Evolutionary conservation across 306 rosid species (phyloP), one percentile per base, ranked within the genome.

Genomic region (Sechiopsis laciniata): DNA sequence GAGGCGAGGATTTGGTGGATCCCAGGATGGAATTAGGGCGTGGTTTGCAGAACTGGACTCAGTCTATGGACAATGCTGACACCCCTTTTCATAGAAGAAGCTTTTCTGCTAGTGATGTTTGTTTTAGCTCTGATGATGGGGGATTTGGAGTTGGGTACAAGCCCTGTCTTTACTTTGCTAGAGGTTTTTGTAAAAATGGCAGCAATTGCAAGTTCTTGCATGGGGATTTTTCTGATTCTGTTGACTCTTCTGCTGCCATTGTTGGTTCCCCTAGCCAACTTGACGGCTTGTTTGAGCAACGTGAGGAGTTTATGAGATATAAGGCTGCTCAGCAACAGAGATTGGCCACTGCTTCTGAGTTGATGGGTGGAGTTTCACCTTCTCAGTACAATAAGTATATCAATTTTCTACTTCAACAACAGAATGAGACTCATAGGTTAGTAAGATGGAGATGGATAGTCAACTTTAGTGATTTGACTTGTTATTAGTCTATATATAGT

Each of bases 171-270:
- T 94, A 90, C 83, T 94, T 78, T 78, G 97, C 98, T 1, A 85
- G 90, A 63, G 98, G 98, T 15, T 89, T 86, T 73, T 94, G 98
- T 77, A 94, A 94, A 82, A 94, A 94, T 66, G 98, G 98, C 3
- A 69, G 78, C 76, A 85, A 81, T 81, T 94, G 98, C 80, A 94
- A 87, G 86, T 94, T 88, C 81, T 82, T 82, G 79, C 98, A 94
- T 81, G 84, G 85, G 13, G 83, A 77, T 55, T 84, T 90, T 51
- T 67, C 61, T 35, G 98, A 93, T 78, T 77, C 89, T 6, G 55
- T 76, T 58, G 98, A 88, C 64, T 77, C 75, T 65, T 22, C 82
- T 55, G 79, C 80, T 24, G 58, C 77, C 85, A 73, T 81, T 76
- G 86, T 88, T 78, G 97, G 95, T 60, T 92, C 97, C 6, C 96